Conservation (phyloP, 2,329 filamentous ascomycete species). For the Trichoderma pleuroti region DNA sequence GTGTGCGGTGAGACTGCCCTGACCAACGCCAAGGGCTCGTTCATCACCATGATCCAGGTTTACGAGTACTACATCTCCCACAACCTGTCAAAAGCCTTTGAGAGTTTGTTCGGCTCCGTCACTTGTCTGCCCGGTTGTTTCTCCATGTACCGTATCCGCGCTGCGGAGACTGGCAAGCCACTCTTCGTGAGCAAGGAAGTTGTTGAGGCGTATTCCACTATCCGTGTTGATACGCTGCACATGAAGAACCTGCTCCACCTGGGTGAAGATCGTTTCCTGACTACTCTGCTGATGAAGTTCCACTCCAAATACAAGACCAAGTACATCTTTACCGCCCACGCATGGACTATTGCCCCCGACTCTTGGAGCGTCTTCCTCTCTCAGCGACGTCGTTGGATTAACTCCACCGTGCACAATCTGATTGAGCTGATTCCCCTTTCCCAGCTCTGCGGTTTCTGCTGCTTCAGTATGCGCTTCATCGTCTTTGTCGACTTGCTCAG, state of each 20-base stretch:
- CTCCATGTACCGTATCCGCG: constrained; percentile 96
- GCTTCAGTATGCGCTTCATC: constrained; percentile 98
- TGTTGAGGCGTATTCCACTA: constrained; percentile 81
- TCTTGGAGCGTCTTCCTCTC: constrained; percentile 93
- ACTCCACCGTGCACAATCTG: constrained; percentile 97
- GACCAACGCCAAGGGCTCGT: constrained; percentile 87
- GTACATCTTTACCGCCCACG: constrained; percentile 87
- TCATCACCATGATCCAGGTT: constrained; percentile 98
- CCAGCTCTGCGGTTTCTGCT: constrained; percentile 98
- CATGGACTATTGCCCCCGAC: constrained; percentile 96
- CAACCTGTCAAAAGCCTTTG: constrained; percentile 94
- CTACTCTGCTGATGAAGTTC: constrained; percentile 86
- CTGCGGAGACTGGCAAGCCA: constrained; percentile 90
- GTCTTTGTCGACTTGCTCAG: constrained; percentile 92
- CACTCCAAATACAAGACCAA: constrained; percentile 97
- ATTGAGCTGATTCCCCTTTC: constrained; percentile 90
- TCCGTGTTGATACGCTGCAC: constrained; percentile 94
- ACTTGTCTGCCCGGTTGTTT: constrained; percentile 98
- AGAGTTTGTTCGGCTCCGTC: constrained; percentile 93
- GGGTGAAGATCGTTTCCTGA: constrained; percentile 96
- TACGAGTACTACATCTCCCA: constrained; percentile 99
- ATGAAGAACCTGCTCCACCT: constrained; percentile 98
- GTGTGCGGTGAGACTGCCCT: constrained; percentile 93
- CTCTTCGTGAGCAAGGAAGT: constrained; percentile 94
- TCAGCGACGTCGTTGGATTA: constrained; percentile 98